Evolutionary conservation across 2,329 filamentous ascomycete genomes (phyloP).

Genomic region (Hymenoscyphus fraxineus): DNA sequence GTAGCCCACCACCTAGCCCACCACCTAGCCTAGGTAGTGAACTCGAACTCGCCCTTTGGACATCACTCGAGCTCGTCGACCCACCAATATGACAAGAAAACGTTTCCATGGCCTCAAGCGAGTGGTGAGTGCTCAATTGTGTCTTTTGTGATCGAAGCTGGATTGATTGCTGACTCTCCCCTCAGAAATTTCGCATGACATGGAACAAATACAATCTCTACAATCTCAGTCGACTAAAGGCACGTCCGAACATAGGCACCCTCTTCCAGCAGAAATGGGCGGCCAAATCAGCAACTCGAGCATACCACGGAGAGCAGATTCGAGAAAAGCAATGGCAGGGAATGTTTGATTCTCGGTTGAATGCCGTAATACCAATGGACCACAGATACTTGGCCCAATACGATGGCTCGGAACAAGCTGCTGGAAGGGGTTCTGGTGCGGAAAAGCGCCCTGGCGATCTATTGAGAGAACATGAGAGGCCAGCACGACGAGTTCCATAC

Average conservation of each 20-base stretch:
- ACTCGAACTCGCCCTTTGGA: background rate
- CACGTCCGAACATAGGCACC: slow-evolving; percentile 51
- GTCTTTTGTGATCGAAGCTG: background rate
- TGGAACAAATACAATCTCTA: slow-evolving; percentile 98
- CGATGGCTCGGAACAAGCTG: slow-evolving; percentile 80
- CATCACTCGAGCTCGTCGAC: background rate
- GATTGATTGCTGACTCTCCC: slow-evolving; percentile 13
- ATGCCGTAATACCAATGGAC: slow-evolving; percentile 82
- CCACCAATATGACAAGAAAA: slow-evolving; percentile 43
- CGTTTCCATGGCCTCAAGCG: slow-evolving; percentile 65
- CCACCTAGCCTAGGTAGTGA: background rate
- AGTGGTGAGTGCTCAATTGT: slow-evolving; percentile 48
- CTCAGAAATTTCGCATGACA: slow-evolving; percentile 85
- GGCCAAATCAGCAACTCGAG: slow-evolving; percentile 77
- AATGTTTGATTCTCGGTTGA: slow-evolving; percentile 80
- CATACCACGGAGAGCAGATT: slow-evolving; percentile 93
- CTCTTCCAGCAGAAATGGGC: slow-evolving; percentile 99
- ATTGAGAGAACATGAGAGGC: slow-evolving; percentile 35
- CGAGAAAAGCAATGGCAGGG: slow-evolving; percentile 90
- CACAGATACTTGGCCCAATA: slow-evolving; percentile 71
- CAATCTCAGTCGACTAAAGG: slow-evolving; percentile 64
- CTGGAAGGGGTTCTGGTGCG: slow-evolving; percentile 74
- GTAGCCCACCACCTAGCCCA: background rate
- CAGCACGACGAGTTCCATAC: slow-evolving; percentile 65
- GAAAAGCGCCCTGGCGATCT: slow-evolving; percentile 18